A percentile compares a stretch with the other conserved stretches of the same genome.
Conservation (phyloP, 257 asterid genomes). For the Cinchona pubescens region DNA sequence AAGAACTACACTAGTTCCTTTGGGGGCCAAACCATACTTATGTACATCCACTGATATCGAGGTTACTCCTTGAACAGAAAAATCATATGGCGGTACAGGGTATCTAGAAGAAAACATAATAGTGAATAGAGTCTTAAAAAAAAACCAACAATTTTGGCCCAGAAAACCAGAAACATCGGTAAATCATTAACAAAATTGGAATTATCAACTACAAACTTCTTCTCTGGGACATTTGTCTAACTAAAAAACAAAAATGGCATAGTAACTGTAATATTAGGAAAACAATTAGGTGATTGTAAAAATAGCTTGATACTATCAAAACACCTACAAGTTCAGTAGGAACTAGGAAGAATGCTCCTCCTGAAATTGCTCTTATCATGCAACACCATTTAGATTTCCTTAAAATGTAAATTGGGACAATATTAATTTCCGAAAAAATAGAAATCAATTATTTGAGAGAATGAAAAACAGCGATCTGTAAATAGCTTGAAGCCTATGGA, state of each 20-base stretch:
- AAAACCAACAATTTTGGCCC: not conserved
- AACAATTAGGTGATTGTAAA: too few species aligned
- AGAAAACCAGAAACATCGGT: slow-evolving; percentile 1
- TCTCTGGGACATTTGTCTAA: not conserved
- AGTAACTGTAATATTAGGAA: not conserved
- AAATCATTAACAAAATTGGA: too few species aligned
- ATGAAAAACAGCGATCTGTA: not conserved
- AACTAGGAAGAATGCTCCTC: not conserved
- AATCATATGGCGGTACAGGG: slow-evolving; percentile 90
- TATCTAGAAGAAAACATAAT: slow-evolving; percentile 48
- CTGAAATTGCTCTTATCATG: not conserved
- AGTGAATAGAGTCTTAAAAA: not conserved
- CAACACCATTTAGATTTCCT: not conserved
- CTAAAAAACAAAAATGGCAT: not conserved
- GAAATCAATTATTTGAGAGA: not conserved
- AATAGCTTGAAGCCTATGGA: not conserved
- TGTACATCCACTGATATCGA: slow-evolving; percentile 96
- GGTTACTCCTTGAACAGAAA: slow-evolving; percentile 89
- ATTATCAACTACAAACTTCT: not conserved
- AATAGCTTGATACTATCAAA: not conserved
- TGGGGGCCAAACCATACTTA: slow-evolving; percentile 98
- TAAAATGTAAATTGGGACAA: not conserved
- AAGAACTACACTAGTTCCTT: slow-evolving; percentile 94
- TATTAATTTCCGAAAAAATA: too few species aligned
- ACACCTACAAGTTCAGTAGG: not conserved